Evolutionary conservation across 2,329 filamentous ascomycete genomes (phyloP).

Genomic region (Cercospora sp.): DNA sequence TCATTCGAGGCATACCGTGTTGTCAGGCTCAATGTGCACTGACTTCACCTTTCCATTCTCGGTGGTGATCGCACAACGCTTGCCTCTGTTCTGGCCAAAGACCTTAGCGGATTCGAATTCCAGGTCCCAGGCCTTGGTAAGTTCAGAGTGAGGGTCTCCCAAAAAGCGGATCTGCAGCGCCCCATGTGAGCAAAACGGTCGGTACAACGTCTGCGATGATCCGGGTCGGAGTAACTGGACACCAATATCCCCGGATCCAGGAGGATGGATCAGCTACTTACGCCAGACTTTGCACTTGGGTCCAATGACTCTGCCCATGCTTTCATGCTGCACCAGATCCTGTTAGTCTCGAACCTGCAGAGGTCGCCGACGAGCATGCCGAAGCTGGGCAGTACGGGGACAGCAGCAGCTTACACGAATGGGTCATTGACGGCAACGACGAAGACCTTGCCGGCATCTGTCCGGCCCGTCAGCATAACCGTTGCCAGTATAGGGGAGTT

Average conservation of each 20-base stretch:
- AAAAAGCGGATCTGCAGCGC: slow-evolving; percentile 77
- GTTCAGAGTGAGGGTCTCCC: slow-evolving; percentile 74
- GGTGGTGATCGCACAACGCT: slow-evolving; percentile 82
- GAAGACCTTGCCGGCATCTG: slow-evolving; percentile 72
- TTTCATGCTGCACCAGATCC: slow-evolving; percentile 60
- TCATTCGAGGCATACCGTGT: slow-evolving; percentile 6
- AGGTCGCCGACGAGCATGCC: neutral
- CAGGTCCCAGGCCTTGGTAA: slow-evolving; percentile 81
- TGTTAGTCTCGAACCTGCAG: slow-evolving; percentile 11
- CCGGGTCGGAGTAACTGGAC: neutral
- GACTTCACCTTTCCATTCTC: slow-evolving; percentile 83
- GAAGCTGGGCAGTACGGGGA: neutral
- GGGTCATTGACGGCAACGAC: slow-evolving; percentile 92
- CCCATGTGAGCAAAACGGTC: slow-evolving; percentile 1
- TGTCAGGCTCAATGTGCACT: slow-evolving; percentile 79
- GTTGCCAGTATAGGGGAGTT: neutral
- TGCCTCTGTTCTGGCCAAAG: slow-evolving; percentile 79
- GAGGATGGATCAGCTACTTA: slow-evolving; percentile 44
- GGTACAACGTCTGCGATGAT: neutral
- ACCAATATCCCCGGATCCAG: neutral
- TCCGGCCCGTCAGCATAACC: neutral
- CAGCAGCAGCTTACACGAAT: slow-evolving; percentile 66
- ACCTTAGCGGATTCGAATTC: slow-evolving; percentile 76
- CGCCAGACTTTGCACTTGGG: slow-evolving; percentile 70
- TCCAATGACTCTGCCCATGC: slow-evolving; percentile 81